Evolutionary conservation across 1,139 yeast species (phyloP), one percentile per base, ranked within the genome.

Genomic region (Eremothecium cymbalariae): DNA sequence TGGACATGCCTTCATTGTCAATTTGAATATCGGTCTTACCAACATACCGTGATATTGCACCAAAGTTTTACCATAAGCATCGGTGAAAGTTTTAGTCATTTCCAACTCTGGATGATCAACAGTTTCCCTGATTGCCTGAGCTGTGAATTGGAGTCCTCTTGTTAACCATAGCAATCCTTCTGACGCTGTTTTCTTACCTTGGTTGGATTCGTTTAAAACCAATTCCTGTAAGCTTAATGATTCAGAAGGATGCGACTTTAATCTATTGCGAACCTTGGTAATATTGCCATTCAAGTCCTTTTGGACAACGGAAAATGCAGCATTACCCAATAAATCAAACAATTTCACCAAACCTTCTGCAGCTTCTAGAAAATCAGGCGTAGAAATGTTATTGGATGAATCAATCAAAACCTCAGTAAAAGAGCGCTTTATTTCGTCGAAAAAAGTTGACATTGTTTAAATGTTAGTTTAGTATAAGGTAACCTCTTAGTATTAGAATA

Each of bases 1-100:
- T 20, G 96, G 96, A 61, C 95, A 84, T 2, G 95, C 94, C 61
- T 83, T 83, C 95, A 85, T 85, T 38, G 95, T 95, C 56, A 86
- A 70, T 68, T 82, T 83, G 71, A 85, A 86, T 40, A 85, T 74
- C 18, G 95, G 95, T 55, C 81, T 80, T 45, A 85, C 69, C 53
- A 85, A 65, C 70, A 85, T 74, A 39, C 80, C 78, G 63, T 85
- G 96, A 62, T 75, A 77, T 60, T 85, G 77, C 39, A 82, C 71
- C 57, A 85, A 71, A 3, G 95, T 85, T 60, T 77, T 79, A 43
- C 68, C 56, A 65, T 85, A 85, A 17, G 95, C 83, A 49, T 77
- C 82, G 36, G 90, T 82, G 67, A 85, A 85, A 12, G 94, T 76
- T 51, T 68, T 73, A 38, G 81, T 66, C 57, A 85, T 67, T 62